Base-by-base conservation (phyloP, 352 stramenopile genomes). In the Phytophthora quininea region DNA sequence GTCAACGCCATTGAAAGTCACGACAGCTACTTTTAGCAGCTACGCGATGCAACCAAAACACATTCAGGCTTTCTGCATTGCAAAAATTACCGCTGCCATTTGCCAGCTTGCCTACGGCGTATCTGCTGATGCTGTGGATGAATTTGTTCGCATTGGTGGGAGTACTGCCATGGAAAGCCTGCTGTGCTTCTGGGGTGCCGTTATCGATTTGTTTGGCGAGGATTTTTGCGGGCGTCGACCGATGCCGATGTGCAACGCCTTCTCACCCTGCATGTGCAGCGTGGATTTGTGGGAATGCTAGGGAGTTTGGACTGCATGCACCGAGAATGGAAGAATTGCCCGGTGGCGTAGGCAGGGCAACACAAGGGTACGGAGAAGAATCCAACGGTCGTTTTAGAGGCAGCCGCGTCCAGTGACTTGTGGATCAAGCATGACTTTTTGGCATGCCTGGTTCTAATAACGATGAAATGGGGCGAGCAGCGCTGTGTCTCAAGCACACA, bases 281-380 rank as follows among this genome's bases (percentile, higher is more conserved):
- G 27, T 11, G 51, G 51, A 10, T 67, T 61, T 9, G 24, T 47
- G 14, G 59, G 51, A 4, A 67, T 67, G 51, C n/a, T 61, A 3
- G 51, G 50, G 12, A 67, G 59, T 24, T 19, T 67, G 1, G 51
- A 67, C 11, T 60, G 51, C 32, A 61, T 60, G 59, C 51, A 60
- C 14, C 56, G 59, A 33, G 12, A 4, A 0, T 60, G 59, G 43
- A 52, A 65, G 24, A 67, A 52, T 4, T 56, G 43, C 10, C 59
- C 51, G 11, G 60, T 32, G 3, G n/a, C 59, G 9, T 67, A 43
- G 59, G 51, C 51, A 9, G 51, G 59, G 4, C 31, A 54, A 3
- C 51, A 60, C 11, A 48, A 4, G 10, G 50, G 42, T 0, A 66
- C 50, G 9, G 50, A 55, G 12, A 19, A 30, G 3, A 30, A 27